A percentile compares a stretch with the other conserved stretches of the same genome.
These are phyloP conservation scores for Pyrenochaeta sp. DNA, from an alignment of 2,329 filamentous ascomycete species.

Conservation along the genomic window DNA sequence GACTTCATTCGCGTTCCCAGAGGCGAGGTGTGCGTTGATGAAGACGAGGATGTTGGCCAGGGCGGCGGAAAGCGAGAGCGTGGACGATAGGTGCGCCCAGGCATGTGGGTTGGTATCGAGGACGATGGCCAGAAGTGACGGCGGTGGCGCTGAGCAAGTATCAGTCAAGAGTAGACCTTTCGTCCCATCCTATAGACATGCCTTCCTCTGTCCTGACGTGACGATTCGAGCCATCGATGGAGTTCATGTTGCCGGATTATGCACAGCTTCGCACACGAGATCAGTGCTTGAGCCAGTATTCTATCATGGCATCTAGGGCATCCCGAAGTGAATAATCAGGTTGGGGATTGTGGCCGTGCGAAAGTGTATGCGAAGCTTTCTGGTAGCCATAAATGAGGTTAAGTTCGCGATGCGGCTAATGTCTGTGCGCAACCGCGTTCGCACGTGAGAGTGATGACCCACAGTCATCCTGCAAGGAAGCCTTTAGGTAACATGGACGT, in stretches of 20 bases:
- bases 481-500: no score
- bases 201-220: constrained; percentile 49
- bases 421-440: constrained; percentile 15
- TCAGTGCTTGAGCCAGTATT: neutral
- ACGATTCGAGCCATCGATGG: constrained; percentile 67
- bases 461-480: no score
- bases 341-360: no score
- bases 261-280: neutral
- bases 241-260: constrained; percentile 62
- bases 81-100: constrained; percentile 80
- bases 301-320: no score
- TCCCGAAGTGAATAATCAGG: no score
- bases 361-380: no score
- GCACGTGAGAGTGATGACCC: constrained; percentile 11
- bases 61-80: constrained; percentile 81
- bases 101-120: constrained; percentile 97
- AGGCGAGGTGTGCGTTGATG: constrained; percentile 94
- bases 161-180: constrained; percentile 6
- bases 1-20: constrained; percentile 92
- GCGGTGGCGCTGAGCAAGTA: constrained; percentile 60
- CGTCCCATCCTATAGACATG: constrained; percentile 12
- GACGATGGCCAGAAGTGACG: constrained; percentile 88
- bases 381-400: constrained; percentile 7
- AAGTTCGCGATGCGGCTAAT: constrained; percentile 17
- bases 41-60: constrained; percentile 93